These are phyloP conservation scores for Penstemon eatonii DNA, from an alignment of 257 asterid genomes.

Conservation along the genomic window DNA sequence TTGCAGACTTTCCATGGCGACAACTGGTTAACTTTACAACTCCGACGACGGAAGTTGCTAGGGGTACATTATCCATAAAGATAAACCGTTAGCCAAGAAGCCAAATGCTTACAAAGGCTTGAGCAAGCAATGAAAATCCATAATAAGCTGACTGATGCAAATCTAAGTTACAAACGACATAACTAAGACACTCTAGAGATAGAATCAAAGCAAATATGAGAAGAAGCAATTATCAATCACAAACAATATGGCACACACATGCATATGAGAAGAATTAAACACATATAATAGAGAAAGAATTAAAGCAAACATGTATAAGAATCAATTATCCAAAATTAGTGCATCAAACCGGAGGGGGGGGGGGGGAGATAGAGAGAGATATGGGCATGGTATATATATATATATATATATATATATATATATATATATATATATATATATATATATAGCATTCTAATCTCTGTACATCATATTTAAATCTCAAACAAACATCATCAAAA, in stretches of 20 bases:
- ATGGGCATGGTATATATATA: neutral
- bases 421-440: neutral
- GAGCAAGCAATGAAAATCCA: neutral
- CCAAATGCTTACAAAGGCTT: neutral
- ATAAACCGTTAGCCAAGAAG: neutral
- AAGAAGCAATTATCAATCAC: no score
- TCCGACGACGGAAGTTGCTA: slow-evolving; percentile 27
- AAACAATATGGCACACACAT: neutral
- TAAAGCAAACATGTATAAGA: slow-evolving; percentile 9
- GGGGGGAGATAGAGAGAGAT: no score
- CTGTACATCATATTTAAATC: neutral
- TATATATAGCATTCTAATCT: slow-evolving; percentile 1
- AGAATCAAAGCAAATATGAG: no score
- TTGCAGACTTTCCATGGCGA: slow-evolving; percentile 29
- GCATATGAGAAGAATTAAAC: neutral
- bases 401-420: neutral
- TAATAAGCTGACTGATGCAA: neutral
- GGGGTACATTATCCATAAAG: neutral
- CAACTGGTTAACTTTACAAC: slow-evolving; percentile 28
- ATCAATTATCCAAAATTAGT: neutral
- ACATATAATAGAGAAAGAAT: neutral
- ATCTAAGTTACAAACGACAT: neutral
- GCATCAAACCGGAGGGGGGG: neutral
- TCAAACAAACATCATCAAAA: neutral
- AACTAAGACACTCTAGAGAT: slow-evolving; percentile 5